These are phyloP conservation scores for Candida tunisiensis DNA, from an alignment of 1,139 yeast genomes.

Conservation along the genomic window DNA sequence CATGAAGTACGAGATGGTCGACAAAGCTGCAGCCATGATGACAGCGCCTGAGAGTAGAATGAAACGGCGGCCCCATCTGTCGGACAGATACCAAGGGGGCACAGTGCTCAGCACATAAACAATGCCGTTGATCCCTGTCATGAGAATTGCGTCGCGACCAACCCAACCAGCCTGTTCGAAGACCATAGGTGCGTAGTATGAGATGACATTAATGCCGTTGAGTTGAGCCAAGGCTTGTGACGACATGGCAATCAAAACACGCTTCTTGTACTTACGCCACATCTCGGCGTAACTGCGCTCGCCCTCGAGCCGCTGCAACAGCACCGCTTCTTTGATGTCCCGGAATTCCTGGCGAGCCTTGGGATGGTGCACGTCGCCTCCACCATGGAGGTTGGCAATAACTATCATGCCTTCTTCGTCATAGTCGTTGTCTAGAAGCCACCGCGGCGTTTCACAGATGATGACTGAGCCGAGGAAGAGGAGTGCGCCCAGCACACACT, in stretches of 20 bases:
- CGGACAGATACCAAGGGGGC: slow-evolving; percentile 87
- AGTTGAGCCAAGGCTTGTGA: slow-evolving; percentile 86
- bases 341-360: slow-evolving; percentile 55
- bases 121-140: slow-evolving; percentile 83
- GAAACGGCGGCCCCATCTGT: slow-evolving; percentile 81
- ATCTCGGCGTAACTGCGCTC: slow-evolving; percentile 54
- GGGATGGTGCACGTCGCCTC: slow-evolving; percentile 36
- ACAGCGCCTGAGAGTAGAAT: slow-evolving; percentile 62
- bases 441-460: slow-evolving; percentile 78
- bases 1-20: slow-evolving; percentile 50
- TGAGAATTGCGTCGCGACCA: slow-evolving; percentile 72
- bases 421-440: slow-evolving; percentile 77
- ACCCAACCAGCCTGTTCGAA: slow-evolving; percentile 93
- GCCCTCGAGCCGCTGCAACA: slow-evolving; percentile 67
- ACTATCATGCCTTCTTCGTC: slow-evolving; percentile 81
- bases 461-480: slow-evolving; percentile 57
- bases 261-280: slow-evolving; percentile 48
- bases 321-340: slow-evolving; percentile 65
- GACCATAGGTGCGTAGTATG: slow-evolving; percentile 86
- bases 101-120: slow-evolving; percentile 61
- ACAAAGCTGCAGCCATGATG: slow-evolving; percentile 58
- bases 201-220: slow-evolving; percentile 83
- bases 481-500: slow-evolving; percentile 56
- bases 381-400: slow-evolving; percentile 63
- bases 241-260: slow-evolving; percentile 81